Base-by-base conservation (phyloP, 495 filamentous ascomycete species). In the Podospora didyma region DNA sequence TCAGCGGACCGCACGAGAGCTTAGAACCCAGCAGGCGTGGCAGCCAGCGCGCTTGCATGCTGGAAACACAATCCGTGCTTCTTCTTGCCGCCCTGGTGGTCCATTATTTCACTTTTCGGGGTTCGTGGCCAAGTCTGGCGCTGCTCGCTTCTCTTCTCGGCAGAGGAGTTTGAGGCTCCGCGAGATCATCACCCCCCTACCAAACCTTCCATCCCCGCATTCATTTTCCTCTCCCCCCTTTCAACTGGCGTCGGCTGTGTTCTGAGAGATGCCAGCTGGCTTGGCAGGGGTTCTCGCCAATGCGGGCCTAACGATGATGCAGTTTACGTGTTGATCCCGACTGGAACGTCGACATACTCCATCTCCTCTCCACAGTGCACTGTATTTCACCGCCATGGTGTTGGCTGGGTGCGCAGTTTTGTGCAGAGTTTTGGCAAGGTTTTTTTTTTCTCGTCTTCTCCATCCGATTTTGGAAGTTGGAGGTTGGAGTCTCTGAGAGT, bases 131-230 rank as follows among this genome's bases (percentile, higher is more conserved):
- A 9, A 31, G 26, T 31, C 26, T 31, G 26, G 9, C 21, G 49
- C 31, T 42, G n/a, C 19, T 50, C 24, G 49, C 41, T 53, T 16
- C 53, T 51, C 22, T 42, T 55, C 52, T 48, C 31, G 59, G 47
- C 45, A 39, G 37, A 23, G 51, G 54, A 60, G 42, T 46, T 51
- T 62, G 62, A 64, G 62, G 62, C 62, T 64, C 62, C 62, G 59
- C 60, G 49, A 59, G 20, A 45, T 47, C 45, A 54, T 23, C 14
- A 42, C 19, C 26, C 26, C 12, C 4, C 5, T 5, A 42, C n/a
- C 5, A 42, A 16, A 14, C 3, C 5, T 42, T 42, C 9, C 39
- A 42, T 10, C 39, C 39, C 14, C 12, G 14, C 12, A 17, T 14
- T 42, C 16, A 37, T 0, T 37, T 37, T 16, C 34, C 16, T 37